A percentile compares a stretch with the other conserved stretches of the same genome.
Evolutionary conservation across 2,329 filamentous ascomycete genomes (phyloP).

Genomic region (Remersonia thermophila): DNA sequence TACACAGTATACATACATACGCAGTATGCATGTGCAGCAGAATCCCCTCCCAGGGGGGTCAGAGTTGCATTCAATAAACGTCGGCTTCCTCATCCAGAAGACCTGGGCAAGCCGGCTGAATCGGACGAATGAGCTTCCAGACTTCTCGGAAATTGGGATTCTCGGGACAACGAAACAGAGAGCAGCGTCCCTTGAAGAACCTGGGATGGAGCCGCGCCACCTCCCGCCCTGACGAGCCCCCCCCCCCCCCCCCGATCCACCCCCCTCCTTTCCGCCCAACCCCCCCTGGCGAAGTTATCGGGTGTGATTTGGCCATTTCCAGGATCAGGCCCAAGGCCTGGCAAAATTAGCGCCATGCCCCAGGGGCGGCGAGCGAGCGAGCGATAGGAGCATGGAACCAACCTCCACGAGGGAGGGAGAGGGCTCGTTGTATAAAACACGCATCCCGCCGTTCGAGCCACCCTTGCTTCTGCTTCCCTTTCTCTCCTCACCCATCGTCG

Average conservation of each 20-base stretch:
- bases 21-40: too few species aligned
- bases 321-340: slow-evolving; percentile 6
- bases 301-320: slow-evolving; percentile 11
- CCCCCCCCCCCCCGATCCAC: too few species aligned
- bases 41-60: too few species aligned
- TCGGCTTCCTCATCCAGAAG: too few species aligned
- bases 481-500: slow-evolving; percentile 38
- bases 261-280: slow-evolving; percentile 13
- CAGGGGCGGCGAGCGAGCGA: too few species aligned
- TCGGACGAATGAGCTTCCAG: too few species aligned
- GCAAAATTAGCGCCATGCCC: not conserved
- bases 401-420: too few species aligned
- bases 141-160: slow-evolving; percentile 8
- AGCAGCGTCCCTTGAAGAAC: too few species aligned
- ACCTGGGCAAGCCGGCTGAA: too few species aligned
- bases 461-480: slow-evolving; percentile 21
- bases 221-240: slow-evolving; percentile 2
- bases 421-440: slow-evolving; percentile 31
- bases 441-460: slow-evolving; percentile 25
- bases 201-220: slow-evolving; percentile 1
- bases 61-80: too few species aligned
- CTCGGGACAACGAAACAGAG: slow-evolving; percentile 5
- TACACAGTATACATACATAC: too few species aligned
- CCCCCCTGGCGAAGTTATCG: slow-evolving; percentile 1
- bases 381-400: too few species aligned